Percentiles rank a stretch among this genome's conserved stretches.
Evolutionary conservation across 352 stramenopile genomes (phyloP).

Genomic region (Globisporangium recalcitrans): DNA sequence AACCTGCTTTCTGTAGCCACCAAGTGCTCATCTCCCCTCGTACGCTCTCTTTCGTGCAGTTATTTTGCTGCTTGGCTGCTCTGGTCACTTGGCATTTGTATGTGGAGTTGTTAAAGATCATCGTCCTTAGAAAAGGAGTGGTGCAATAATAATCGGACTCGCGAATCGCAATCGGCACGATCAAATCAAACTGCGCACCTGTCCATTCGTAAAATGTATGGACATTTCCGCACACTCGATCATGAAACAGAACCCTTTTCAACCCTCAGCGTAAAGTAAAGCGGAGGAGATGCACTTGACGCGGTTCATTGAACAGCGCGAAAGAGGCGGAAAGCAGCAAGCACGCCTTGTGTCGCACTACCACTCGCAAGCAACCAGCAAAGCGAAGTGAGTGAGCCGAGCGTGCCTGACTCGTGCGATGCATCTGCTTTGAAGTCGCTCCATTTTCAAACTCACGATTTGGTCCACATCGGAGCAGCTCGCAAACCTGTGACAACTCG

Average conservation of each 20-base stretch:
- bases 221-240: background rate
- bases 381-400: background rate
- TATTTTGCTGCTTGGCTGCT: background rate
- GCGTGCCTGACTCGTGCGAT: background rate
- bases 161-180: background rate
- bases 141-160: background rate
- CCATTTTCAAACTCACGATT: too few relatives aligned
- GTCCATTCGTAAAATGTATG: background rate
- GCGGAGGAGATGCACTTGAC: too few relatives aligned
- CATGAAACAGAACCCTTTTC: too few relatives aligned
- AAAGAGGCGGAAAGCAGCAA: background rate
- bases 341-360: too few relatives aligned
- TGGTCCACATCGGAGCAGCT: background rate
- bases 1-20: background rate
- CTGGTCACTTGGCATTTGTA: background rate
- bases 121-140: background rate
- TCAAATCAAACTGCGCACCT: background rate
- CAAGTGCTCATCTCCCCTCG: background rate
- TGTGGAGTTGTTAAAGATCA: background rate
- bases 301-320: background rate
- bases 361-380: too few relatives aligned
- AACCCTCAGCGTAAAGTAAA: too few relatives aligned
- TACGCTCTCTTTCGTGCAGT: background rate
- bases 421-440: too few relatives aligned
- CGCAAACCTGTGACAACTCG: background rate